These are phyloP conservation scores for Monilinia fructigena DNA, from an alignment of 2,329 filamentous ascomycete species.

Conservation along the genomic window DNA sequence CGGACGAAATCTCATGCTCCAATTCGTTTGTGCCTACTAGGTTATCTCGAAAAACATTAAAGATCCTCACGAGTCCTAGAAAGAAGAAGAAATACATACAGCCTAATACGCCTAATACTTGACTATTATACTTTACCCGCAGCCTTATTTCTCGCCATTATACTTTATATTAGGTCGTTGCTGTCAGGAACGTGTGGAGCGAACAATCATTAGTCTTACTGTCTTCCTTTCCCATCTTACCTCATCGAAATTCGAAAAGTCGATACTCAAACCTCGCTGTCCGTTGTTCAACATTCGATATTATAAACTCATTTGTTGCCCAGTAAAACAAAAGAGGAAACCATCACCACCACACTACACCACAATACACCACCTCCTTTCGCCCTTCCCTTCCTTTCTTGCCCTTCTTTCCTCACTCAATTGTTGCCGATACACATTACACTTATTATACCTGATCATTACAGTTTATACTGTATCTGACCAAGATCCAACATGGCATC, in stretches of 20 bases:
- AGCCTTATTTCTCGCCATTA: slow-evolving; percentile 1
- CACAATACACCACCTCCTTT: background rate
- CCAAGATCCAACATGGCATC: slow-evolving; percentile 12
- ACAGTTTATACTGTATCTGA: background rate
- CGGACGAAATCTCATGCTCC: background rate
- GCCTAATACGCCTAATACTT: background rate
- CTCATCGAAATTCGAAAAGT: background rate
- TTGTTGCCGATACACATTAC: background rate
- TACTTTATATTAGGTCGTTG: slow-evolving; percentile 8
- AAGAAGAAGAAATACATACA: background rate
- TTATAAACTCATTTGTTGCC: background rate
- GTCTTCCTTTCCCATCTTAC: background rate
- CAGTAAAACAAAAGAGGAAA: background rate
- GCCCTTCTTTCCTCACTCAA: slow-evolving; percentile 2
- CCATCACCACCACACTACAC: background rate
- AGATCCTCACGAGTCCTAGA: background rate
- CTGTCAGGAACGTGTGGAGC: background rate
- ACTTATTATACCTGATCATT: background rate
- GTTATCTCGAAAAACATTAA: slow-evolving; percentile 5
- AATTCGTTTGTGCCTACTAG: slow-evolving; percentile 6
- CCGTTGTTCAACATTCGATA: background rate
- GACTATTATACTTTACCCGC: background rate
- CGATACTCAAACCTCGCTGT: background rate
- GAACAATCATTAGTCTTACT: background rate
- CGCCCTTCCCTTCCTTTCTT: background rate